Evolutionary conservation across 345 rosid species (phyloP), one percentile per base, ranked within the genome.

Genomic region (Dimocarpus longan): DNA sequence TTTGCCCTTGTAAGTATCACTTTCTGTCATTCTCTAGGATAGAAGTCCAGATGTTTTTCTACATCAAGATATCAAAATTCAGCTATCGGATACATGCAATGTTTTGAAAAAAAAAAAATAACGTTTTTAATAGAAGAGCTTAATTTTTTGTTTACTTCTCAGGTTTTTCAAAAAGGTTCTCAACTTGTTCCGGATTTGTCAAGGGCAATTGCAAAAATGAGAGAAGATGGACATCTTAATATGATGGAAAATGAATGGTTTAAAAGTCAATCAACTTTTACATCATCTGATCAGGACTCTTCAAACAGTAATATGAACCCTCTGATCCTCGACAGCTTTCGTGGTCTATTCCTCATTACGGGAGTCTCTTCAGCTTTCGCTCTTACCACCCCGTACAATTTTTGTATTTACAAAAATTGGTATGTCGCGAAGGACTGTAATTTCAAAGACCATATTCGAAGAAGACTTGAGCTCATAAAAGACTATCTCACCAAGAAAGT

Each of bases 1-100:
- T 88, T 88, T 76, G 89, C 85, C 54, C 84, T 86, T 83, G 91
- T 84, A 44, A 83, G 89, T 32, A 32, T 32, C 37, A 32, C 37
- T 32, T 32, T 32, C 37, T 2, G 37, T 32, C 37, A 32, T 32
- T 32, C 37, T 32, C 37, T 32, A 32, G 4, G 1, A 32, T 3
- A 32, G 37, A 32, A 32, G 37, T 32, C 37, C 37, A 32, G 37
- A 32, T 32, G 2, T 32, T 32, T 32, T 32, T 2, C 2, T 32
- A 32, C 37, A 32, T 32, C 37, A 32, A 32, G 37, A 32, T 32
- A 32, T 32, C 37, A 3, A 32, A 32, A 32, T 32, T 32, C 37
- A 32, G 37, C 37, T 3, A 32, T 32, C 37, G 2, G 4, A 32
- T 32, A 32, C 37, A 32, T 32, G 37, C 37, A 32, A 32, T 32